A percentile compares a stretch with the other conserved stretches of the same genome.
Conservation (phyloP, 805 yeast genomes). For the Suhomyces tanzawaensis region DNA sequence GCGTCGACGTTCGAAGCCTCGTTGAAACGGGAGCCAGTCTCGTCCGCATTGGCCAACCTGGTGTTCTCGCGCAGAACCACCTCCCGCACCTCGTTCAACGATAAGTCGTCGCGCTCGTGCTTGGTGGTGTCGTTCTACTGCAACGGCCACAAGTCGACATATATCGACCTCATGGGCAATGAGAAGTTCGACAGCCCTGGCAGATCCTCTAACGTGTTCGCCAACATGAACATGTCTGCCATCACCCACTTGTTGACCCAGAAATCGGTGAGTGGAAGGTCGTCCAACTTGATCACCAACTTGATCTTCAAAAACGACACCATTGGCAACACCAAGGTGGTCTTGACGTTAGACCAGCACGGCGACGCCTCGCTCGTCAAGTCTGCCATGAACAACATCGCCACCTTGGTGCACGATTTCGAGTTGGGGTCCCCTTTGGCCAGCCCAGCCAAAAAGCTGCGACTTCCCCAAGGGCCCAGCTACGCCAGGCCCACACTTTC, state of each 20-base stretch:
- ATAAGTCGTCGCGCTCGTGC: constrained; percentile 25
- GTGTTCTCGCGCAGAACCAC: constrained; percentile 22
- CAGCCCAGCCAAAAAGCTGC: constrained; percentile 1
- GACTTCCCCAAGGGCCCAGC: constrained; percentile 5
- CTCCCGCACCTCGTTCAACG: constrained; percentile 17
- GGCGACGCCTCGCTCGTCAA: constrained; percentile 25
- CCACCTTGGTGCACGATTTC: constrained; percentile 20
- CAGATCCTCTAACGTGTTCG: constrained; percentile 19
- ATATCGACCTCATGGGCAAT: constrained; percentile 30
- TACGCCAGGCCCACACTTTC: constrained; percentile 34
- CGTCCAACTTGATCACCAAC: constrained; percentile 27
- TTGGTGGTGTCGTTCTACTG: constrained; percentile 23
- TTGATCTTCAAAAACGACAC: constrained; percentile 20
- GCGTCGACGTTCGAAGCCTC: constrained; percentile 12
- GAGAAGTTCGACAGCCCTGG: constrained; percentile 20
- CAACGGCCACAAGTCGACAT: constrained; percentile 18
- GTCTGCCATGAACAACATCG: constrained; percentile 26
- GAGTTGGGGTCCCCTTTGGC: constrained; percentile 9
- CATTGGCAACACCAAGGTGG: constrained; percentile 15
- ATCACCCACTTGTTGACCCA: constrained; percentile 23
- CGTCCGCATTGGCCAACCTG: constrained; percentile 7
- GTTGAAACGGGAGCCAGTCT: constrained; percentile 11
- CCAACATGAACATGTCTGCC: constrained; percentile 26
- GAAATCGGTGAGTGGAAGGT: constrained; percentile 16
- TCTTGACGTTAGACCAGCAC: constrained; percentile 26